Conservation (phyloP, 768 basidiomycete species). For the Piloderma croceum region DNA sequence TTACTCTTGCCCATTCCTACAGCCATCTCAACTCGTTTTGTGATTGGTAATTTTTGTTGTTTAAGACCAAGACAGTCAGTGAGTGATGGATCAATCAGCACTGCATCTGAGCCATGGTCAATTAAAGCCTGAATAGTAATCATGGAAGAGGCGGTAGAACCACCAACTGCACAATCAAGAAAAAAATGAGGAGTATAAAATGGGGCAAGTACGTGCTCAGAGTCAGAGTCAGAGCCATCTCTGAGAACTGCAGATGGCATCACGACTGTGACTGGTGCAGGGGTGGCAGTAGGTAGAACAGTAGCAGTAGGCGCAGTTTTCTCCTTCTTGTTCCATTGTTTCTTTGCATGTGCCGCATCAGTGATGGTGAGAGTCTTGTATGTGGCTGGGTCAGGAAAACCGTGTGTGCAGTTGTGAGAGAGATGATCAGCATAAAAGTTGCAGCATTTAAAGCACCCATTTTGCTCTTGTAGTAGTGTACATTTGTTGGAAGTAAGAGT, state of each 20-base stretch:
- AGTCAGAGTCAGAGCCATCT: slow-evolving; percentile 1
- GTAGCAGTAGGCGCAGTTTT: neutral
- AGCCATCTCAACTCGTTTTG: no score
- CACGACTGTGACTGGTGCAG: slow-evolving; percentile 1
- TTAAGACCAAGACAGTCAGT: no score
- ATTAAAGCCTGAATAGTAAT: no score
- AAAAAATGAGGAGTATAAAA: no score
- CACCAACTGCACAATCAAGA: no score
- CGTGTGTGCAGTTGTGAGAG: slow-evolving; percentile 4
- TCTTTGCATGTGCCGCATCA: neutral
- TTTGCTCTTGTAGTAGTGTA: slow-evolving; percentile 4
- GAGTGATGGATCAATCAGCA: no score
- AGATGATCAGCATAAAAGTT: slow-evolving; percentile 2
- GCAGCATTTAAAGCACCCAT: slow-evolving; percentile 17
- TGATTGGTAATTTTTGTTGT: no score
- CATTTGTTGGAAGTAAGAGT: slow-evolving; percentile 5
- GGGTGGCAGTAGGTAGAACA: no score
- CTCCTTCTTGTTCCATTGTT: neutral
- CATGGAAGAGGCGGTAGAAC: no score
- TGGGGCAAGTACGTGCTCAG: slow-evolving; percentile 11
- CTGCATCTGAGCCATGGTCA: no score
- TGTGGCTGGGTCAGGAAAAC: slow-evolving; percentile 5
- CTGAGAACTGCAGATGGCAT: slow-evolving; percentile 3
- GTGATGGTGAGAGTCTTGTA: slow-evolving; percentile 9
- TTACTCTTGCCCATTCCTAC: no score